Conservation (phyloP, 1,139 yeast species). For the Hyphopichia pseudoburtonii region DNA sequence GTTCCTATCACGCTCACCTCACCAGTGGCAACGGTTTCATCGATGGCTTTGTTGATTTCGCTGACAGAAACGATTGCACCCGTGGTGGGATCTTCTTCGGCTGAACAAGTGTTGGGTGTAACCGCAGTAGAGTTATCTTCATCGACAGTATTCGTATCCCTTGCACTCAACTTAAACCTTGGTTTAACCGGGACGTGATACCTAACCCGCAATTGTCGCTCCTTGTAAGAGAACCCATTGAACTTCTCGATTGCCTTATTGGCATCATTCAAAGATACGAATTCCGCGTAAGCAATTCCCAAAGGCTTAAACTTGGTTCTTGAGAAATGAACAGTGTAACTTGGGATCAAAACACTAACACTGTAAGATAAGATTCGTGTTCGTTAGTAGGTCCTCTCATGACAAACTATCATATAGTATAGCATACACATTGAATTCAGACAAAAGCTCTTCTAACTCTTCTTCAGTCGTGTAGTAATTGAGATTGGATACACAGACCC, state of each 20-base stretch:
- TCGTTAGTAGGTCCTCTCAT: background rate
- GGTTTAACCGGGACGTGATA: conserved; percentile 43
- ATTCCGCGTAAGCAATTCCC: conserved; percentile 69
- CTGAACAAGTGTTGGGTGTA: too few relatives aligned
- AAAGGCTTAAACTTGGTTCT: conserved; percentile 44
- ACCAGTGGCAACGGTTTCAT: too few relatives aligned
- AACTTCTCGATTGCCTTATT: conserved; percentile 42
- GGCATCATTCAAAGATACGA: conserved; percentile 51
- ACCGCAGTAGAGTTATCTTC: too few relatives aligned
- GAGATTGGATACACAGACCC: conserved; percentile 41
- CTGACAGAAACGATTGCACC: too few relatives aligned
- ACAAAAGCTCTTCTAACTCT: conserved; percentile 35
- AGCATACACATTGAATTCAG: conserved; percentile 15
- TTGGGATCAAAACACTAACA: conserved; percentile 50
- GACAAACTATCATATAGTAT: too few relatives aligned
- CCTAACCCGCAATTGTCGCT: conserved; percentile 37
- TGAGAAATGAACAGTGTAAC: conserved; percentile 50
- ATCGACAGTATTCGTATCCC: conserved; percentile 1
- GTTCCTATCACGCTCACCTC: too few relatives aligned
- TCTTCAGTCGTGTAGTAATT: conserved; percentile 44
- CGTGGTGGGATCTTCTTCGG: too few relatives aligned
- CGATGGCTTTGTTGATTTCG: too few relatives aligned
- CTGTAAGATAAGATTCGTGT: conserved; percentile 21
- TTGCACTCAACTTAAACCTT: conserved; percentile 4
- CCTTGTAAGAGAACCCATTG: conserved; percentile 40